Evolutionary conservation across 495 filamentous ascomycete species (phyloP).

Genomic region (Penicillium goetzii): DNA sequence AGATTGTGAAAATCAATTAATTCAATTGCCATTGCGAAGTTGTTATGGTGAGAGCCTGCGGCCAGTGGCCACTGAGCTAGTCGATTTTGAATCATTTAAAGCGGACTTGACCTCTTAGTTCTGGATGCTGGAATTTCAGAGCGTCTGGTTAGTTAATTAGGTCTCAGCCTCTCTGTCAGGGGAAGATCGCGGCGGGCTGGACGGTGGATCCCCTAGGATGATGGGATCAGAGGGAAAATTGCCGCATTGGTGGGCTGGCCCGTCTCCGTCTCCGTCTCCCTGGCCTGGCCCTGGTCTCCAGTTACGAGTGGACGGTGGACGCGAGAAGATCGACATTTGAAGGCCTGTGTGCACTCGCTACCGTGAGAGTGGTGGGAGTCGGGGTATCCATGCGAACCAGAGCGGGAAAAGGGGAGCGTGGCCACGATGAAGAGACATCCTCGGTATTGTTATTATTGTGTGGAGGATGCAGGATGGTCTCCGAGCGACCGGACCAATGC

Average conservation of each 20-base stretch:
- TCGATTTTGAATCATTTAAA: not conserved
- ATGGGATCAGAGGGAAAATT: conserved; percentile 12
- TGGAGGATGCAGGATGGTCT: not conserved
- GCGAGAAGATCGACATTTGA: conserved; percentile 14
- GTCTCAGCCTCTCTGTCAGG: conserved; percentile 1
- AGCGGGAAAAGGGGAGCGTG: not conserved
- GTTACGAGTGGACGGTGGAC: not conserved
- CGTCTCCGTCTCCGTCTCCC: conserved; percentile 17
- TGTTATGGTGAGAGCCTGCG: not conserved
- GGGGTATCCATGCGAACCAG: not conserved
- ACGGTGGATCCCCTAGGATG: conserved; percentile 3
- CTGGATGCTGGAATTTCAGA: not conserved
- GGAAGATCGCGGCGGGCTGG: conserved; percentile 11
- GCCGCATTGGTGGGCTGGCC: conserved; percentile 17
- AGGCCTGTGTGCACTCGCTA: not conserved
- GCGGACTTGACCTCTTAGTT: not conserved
- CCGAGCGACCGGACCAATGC: not conserved
- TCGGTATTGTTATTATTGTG: not conserved
- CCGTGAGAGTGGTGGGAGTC: not conserved
- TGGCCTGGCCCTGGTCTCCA: conserved; percentile 1
- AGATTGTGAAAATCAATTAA: not conserved
- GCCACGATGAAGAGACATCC: not conserved
- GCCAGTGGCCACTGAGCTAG: not conserved
- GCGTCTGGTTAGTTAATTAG: not conserved
- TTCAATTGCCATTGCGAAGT: not conserved